Conservation (phyloP, 805 yeast genomes). For the Ogataea philodendri region DNA sequence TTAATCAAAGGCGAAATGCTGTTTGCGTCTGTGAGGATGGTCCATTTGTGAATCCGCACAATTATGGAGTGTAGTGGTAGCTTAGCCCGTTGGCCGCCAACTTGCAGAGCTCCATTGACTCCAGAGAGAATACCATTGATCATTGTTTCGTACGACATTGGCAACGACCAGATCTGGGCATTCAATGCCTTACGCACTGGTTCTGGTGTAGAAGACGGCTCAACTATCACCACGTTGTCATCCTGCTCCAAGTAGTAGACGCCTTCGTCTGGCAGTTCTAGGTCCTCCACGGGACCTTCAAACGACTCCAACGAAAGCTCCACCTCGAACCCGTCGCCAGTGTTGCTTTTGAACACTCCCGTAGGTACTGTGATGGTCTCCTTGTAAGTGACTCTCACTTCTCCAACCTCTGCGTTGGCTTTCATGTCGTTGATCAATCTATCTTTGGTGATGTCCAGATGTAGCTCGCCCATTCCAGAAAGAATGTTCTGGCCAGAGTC, state of each 20-base stretch:
- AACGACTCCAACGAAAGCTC: conserved; percentile 32
- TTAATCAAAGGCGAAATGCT: conserved; percentile 41
- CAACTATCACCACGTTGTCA: conserved; percentile 47
- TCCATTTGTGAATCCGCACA: conserved; percentile 52
- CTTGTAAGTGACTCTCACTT: conserved; percentile 85
- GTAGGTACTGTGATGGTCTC: conserved; percentile 50
- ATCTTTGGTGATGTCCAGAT: conserved; percentile 82
- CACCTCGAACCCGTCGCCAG: conserved; percentile 24
- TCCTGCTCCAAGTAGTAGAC: conserved; percentile 42
- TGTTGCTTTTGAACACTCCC: conserved; percentile 22
- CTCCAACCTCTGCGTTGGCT: conserved; percentile 77
- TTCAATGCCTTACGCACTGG: conserved; percentile 23
- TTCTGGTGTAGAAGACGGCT: conserved; percentile 25
- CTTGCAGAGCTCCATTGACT: conserved; percentile 56
- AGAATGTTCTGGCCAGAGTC: conserved; percentile 86
- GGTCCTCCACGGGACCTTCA: conserved; percentile 34
- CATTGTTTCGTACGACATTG: conserved; percentile 44
- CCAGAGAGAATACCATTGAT: conserved; percentile 59
- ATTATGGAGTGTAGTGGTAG: conserved; percentile 59
- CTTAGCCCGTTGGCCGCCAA: conserved; percentile 62
- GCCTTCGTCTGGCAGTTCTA: conserved; percentile 36
- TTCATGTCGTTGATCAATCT: conserved; percentile 77
- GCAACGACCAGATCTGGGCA: conserved; percentile 45
- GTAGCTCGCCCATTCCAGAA: conserved; percentile 97
- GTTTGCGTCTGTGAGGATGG: conserved; percentile 50